Evolutionary conservation across 2,329 filamentous ascomycete species (phyloP).

Genomic region (Cladorrhinum sp.): DNA sequence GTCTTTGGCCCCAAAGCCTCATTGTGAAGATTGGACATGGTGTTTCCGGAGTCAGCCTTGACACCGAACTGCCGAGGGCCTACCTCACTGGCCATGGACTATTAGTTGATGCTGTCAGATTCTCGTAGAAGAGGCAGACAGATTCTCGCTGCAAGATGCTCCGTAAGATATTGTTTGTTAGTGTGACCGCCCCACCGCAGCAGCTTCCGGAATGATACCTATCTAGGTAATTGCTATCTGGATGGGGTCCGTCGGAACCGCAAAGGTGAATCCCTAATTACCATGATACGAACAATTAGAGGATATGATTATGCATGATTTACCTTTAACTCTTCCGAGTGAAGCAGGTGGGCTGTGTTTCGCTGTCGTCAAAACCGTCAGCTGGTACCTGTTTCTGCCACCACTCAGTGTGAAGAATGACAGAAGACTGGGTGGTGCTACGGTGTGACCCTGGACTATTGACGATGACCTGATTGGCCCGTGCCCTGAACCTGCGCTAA

Average conservation of each 20-base stretch:
- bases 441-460: conserved; percentile 17
- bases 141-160: background rate
- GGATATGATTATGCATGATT: background rate
- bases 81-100: too few relatives aligned
- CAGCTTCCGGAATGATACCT: background rate
- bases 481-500: conserved; percentile 19
- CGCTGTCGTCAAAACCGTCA: background rate
- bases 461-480: conserved; percentile 21
- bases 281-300: too few relatives aligned
- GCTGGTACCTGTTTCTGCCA: background rate
- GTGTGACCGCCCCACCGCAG: background rate
- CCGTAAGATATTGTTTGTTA: background rate
- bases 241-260: background rate
- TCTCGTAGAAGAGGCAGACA: too few relatives aligned
- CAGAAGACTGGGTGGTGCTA: conserved; percentile 12
- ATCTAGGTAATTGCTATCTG: background rate
- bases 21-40: too few relatives aligned
- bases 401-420: conserved; percentile 18
- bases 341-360: background rate
- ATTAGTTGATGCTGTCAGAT: too few relatives aligned
- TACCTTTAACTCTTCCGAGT: background rate
- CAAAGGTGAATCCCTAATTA: background rate
- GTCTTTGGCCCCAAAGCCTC: too few relatives aligned
- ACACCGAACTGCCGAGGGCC: too few relatives aligned
- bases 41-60: too few relatives aligned